Conservation (phyloP, 2,329 filamentous ascomycete genomes). For the Akanthomyces uredinophilus region DNA sequence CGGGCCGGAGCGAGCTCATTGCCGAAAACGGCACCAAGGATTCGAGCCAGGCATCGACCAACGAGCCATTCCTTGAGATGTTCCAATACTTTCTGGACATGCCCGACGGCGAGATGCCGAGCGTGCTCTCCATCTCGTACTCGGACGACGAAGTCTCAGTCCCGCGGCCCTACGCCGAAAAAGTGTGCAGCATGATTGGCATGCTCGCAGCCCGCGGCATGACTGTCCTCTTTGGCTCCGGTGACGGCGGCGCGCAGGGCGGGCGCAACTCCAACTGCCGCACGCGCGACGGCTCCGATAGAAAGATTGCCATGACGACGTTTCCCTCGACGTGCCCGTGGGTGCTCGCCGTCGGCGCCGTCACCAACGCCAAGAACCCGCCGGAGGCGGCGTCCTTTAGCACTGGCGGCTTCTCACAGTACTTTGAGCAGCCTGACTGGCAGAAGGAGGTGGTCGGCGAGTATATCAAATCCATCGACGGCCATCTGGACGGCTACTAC, state of each 20-base stretch:
- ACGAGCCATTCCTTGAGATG: constrained; percentile 55
- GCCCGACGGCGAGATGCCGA: constrained; percentile 42
- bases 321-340: constrained; percentile 66
- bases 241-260: constrained; percentile 45
- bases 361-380: constrained; percentile 32
- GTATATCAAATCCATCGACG: constrained; percentile 38
- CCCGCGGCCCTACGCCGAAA: constrained; percentile 44
- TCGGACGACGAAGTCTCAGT: constrained; percentile 54
- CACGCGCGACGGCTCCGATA: constrained; percentile 53
- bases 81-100: constrained; percentile 44
- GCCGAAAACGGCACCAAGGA: constrained; percentile 32
- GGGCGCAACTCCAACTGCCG: constrained; percentile 46
- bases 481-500: constrained; percentile 40
- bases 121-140: constrained; percentile 54
- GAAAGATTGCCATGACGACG: constrained; percentile 50
- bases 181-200: constrained; percentile 49
- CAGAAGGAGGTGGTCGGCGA: constrained; percentile 36
- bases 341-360: constrained; percentile 62
- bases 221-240: constrained; percentile 45
- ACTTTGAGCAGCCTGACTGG: constrained; percentile 42
- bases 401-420: constrained; percentile 48
- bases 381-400: constrained; percentile 41
- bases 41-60: constrained; percentile 30
- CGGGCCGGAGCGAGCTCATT: constrained; percentile 39
- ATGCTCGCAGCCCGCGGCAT: constrained; percentile 49